A percentile compares a stretch with the other conserved stretches of the same genome.
phyloP scores from a whole-genome alignment of 2,329 filamentous ascomycete species.

The Trichophyton mentagrophytes region DNA sequence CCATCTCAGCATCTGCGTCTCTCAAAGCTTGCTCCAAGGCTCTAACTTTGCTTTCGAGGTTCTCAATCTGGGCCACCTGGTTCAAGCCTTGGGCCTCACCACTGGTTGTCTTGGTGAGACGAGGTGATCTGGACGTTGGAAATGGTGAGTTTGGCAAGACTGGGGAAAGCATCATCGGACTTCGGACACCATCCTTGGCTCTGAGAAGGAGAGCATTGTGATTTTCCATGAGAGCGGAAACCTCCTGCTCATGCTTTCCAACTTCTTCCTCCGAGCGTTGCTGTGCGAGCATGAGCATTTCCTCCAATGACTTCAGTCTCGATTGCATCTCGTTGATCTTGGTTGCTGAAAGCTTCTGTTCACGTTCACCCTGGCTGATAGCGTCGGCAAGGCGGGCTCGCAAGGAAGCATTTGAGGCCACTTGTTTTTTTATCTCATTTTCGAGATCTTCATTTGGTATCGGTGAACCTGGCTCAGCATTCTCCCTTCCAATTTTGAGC shows the following conservation, averaged over 20 bases:
- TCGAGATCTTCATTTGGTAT: conserved; percentile 4
- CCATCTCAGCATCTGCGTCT: conserved; percentile 69
- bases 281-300: conserved; percentile 70
- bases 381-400: conserved; percentile 65
- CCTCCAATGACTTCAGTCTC: conserved; percentile 68
- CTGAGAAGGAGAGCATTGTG: conserved; percentile 67
- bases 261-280: conserved; percentile 70
- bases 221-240: conserved; percentile 60
- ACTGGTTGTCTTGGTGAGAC: conserved; percentile 48
- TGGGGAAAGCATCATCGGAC: conserved; percentile 37
- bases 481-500: conserved; percentile 53
- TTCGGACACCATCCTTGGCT: conserved; percentile 44
- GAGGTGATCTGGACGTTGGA: conserved; percentile 45
- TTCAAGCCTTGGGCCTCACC: conserved; percentile 48
- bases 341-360: conserved; percentile 65
- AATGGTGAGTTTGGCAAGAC: conserved; percentile 52
- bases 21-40: conserved; percentile 73
- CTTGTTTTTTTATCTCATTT: conserved; percentile 38
- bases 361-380: conserved; percentile 68
- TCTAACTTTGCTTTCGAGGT: conserved; percentile 62
- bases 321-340: conserved; percentile 76
- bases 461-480: conserved; percentile 42
- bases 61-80: conserved; percentile 60
- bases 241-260: conserved; percentile 72
- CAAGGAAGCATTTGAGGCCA: conserved; percentile 63